phyloP scores from a whole-genome alignment of 306 rosid genomes.

The Malus fusca region DNA sequence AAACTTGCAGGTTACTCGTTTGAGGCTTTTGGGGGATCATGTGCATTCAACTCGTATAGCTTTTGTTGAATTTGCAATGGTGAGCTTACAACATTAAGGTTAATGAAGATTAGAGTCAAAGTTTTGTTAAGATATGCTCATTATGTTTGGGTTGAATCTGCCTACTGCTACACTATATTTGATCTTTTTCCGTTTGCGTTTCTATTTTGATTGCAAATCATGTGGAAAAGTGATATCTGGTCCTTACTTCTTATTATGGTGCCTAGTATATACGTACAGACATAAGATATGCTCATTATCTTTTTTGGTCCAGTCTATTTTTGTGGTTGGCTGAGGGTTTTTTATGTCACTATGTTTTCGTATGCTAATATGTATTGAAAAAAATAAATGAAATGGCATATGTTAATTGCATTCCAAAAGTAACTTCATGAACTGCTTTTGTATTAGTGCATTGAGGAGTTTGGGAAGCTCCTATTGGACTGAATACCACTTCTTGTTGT shows the following conservation, averaged over 20 bases:
- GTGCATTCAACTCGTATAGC: conserved; percentile 97
- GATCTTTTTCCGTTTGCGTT: not conserved
- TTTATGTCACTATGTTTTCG: not conserved
- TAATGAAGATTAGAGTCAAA: not conserved
- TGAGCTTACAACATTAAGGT: conserved; percentile 5
- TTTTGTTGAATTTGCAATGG: conserved; percentile 87
- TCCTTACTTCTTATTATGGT: not conserved
- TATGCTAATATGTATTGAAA: not conserved
- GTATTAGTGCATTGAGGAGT: not conserved
- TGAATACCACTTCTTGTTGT: not conserved
- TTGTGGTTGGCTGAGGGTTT: not conserved
- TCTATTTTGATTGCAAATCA: not conserved
- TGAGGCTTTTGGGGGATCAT: conserved; percentile 98
- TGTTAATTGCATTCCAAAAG: not conserved
- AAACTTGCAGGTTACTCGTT: conserved; percentile 63
- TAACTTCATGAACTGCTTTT: not conserved
- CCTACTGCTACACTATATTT: not conserved
- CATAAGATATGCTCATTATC: too few relatives aligned
- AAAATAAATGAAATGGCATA: not conserved
- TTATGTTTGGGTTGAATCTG: not conserved
- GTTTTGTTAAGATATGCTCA: not conserved
- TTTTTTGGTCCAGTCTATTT: not conserved
- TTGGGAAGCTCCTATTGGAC: not conserved
- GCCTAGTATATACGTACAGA: not conserved
- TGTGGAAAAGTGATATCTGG: not conserved